Base-by-base conservation (phyloP, 2,329 filamentous ascomycete genomes). In the Sphaceloma murrayae region DNA sequence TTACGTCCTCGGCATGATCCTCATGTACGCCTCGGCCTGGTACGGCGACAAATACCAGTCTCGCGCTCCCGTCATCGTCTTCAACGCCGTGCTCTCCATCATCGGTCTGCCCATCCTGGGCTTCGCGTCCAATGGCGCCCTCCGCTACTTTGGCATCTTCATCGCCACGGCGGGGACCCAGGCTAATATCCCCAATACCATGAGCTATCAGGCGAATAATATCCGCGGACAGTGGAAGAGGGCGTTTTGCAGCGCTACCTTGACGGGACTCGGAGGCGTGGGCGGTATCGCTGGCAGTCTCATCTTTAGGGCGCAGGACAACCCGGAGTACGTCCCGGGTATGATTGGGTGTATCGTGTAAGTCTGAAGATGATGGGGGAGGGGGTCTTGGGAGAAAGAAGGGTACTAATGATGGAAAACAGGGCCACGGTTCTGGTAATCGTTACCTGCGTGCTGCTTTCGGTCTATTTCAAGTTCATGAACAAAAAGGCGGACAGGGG, bases 181-280 rank as follows among this genome's bases (percentile, higher is more conserved):
- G 17, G 30, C 43, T 9, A 91, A 89, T 57, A 71, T 87, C 8
- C 85, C 85, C 0, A 70, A 77, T 1, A 68, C 74, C 40, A 78
- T 91, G 68, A 73, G 82, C 0, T 88, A 85, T 63, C 84, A 88
- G 66, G 82, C 83, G 22, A 91, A 88, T 64, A 91, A 91, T 61
- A 81, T 91, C 55, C 78, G 82, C 42, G 85, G 85, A 1, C 84
- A 89, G 63, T 91, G 84, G 83, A 91, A 87, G 67, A 75, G 85
- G 29, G 84, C 84, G 0, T 34, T 46, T n/a, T 36, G 24, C 13
- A 30, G 75, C 49, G 80, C 83, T 2, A 79, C 77, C 0, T 70
- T 87, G 3, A 79, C 88, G 2, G 80, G 78, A 1, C 75, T 82
- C 47, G 82, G 82, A 9, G 82, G 81, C 3, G 65, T 88, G 16